These are phyloP conservation scores for Sporisorium iseilematis-ciliati DNA, from an alignment of 1,284 basidiomycete species.

Conservation along the genomic window DNA sequence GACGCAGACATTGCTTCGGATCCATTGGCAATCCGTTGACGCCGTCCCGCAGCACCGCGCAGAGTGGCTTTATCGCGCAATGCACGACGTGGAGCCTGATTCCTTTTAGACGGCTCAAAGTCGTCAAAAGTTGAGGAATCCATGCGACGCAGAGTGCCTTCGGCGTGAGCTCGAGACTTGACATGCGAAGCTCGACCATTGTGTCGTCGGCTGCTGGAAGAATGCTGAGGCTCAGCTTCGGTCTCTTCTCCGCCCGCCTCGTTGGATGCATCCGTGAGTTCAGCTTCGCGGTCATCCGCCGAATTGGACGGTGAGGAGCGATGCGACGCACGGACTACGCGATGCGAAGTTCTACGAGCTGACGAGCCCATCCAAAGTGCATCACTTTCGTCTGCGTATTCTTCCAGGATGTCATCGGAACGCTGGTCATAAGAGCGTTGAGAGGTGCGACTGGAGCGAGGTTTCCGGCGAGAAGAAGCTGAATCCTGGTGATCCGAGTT, in stretches of 20 bases:
- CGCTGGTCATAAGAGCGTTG: background rate
- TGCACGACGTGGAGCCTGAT: slow-evolving; percentile 26
- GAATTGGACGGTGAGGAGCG: slow-evolving; percentile 21
- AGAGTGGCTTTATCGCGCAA: slow-evolving; percentile 29
- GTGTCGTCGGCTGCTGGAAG: slow-evolving; percentile 4
- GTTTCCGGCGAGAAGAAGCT: background rate
- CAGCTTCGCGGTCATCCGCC: slow-evolving; percentile 16
- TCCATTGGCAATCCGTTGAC: slow-evolving; percentile 23
- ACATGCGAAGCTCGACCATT: slow-evolving; percentile 1
- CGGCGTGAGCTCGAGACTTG: background rate
- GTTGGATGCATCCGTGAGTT: slow-evolving; percentile 43
- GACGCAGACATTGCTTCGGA: slow-evolving; percentile 39
- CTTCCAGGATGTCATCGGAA: slow-evolving; percentile 10
- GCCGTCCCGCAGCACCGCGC: slow-evolving; percentile 17
- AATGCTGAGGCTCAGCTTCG: slow-evolving; percentile 48
- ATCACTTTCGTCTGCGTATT: slow-evolving; percentile 14
- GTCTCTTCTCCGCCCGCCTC: slow-evolving; percentile 60
- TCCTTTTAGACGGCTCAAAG: slow-evolving; percentile 28
- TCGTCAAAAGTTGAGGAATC: slow-evolving; percentile 50
- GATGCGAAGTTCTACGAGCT: slow-evolving; percentile 14
- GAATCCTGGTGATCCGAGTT: slow-evolving; percentile 17
- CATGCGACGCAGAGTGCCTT: slow-evolving; percentile 36
- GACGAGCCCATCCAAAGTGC: slow-evolving; percentile 22
- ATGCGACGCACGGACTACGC: slow-evolving; percentile 2
- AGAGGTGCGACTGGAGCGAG: slow-evolving; percentile 3